These are phyloP conservation scores for Microstroma glucosiphilum DNA, from an alignment of 1,284 basidiomycete genomes.

Conservation along the genomic window DNA sequence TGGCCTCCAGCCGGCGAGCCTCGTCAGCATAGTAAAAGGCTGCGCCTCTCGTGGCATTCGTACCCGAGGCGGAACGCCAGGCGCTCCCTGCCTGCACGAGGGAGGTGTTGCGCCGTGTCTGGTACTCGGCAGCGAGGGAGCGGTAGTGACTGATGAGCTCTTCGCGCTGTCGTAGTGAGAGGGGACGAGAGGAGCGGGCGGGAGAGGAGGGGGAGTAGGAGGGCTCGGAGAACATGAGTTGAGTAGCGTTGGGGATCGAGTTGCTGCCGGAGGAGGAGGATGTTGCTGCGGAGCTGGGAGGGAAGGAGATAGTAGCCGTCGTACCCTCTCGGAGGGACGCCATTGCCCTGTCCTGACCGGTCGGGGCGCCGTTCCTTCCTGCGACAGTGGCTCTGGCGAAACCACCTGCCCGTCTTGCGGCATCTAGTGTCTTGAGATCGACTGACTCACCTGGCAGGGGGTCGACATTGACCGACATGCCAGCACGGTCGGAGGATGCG, in stretches of 20 bases:
- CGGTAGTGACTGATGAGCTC: background rate
- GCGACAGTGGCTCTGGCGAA: background rate
- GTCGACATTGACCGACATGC: background rate
- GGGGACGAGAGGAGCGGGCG: background rate
- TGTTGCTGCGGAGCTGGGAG: background rate
- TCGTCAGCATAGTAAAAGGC: constrained; percentile 49
- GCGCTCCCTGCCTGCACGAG: constrained; percentile 40
- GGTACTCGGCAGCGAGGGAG: constrained; percentile 35
- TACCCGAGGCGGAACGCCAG: constrained; percentile 21
- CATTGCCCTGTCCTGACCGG: background rate
- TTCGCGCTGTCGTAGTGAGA: background rate
- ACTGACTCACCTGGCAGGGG: background rate
- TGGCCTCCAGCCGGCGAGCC: constrained; percentile 46
- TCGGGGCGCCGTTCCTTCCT: background rate
- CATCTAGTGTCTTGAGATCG: background rate
- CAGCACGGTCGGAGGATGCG: background rate
- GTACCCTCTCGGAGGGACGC: background rate
- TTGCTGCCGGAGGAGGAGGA: background rate
- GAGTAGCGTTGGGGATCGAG: background rate
- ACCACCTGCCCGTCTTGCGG: background rate
- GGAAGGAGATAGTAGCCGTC: background rate
- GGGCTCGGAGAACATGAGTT: background rate
- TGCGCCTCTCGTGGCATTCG: constrained; percentile 21
- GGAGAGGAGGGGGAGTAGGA: background rate
- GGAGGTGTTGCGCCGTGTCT: constrained; percentile 42